These are phyloP conservation scores for Fusarium subtropicale DNA, from an alignment of 2,329 filamentous ascomycete genomes.

Conservation along the genomic window DNA sequence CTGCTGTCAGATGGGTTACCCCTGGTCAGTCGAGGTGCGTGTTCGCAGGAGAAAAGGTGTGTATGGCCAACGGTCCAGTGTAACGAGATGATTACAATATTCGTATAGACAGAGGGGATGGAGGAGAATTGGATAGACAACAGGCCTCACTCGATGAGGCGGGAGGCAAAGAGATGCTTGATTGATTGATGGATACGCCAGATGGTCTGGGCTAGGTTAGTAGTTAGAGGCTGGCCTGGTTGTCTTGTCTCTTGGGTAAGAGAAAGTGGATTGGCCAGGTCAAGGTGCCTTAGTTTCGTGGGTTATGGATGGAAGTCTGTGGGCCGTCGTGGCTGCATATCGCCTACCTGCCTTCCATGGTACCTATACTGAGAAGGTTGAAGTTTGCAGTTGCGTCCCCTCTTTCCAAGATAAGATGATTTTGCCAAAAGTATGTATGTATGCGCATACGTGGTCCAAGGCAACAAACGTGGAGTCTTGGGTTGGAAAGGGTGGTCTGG, in stretches of 20 bases:
- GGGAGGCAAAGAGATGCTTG: slow-evolving; percentile 31
- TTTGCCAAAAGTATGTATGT: neutral
- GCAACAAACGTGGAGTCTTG: slow-evolving; percentile 1
- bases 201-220: slow-evolving; percentile 20
- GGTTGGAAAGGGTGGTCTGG: neutral
- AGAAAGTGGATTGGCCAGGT: slow-evolving; percentile 26
- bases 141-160: slow-evolving; percentile 18
- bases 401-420: slow-evolving; percentile 6
- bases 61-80: slow-evolving; percentile 1
- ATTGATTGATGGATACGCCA: slow-evolving; percentile 35
- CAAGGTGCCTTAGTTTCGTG: neutral
- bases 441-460: neutral
- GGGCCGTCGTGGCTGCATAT: slow-evolving; percentile 1
- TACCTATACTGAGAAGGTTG: neutral
- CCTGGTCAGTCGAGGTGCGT: slow-evolving; percentile 39
- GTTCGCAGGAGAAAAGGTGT: slow-evolving; percentile 22
- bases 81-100: slow-evolving; percentile 27
- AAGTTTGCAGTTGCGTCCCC: neutral
- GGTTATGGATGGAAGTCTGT: slow-evolving; percentile 10
- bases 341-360: neutral
- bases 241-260: slow-evolving; percentile 25
- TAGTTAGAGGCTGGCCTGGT: slow-evolving; percentile 26
- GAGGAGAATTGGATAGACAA: slow-evolving; percentile 27
- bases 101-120: slow-evolving; percentile 27
- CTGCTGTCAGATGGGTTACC: slow-evolving; percentile 28